Evolutionary conservation across 108 stramenopile genomes (phyloP), one percentile per base, ranked within the genome.

Genomic region (Cyclostephanos tholiformis): DNA sequence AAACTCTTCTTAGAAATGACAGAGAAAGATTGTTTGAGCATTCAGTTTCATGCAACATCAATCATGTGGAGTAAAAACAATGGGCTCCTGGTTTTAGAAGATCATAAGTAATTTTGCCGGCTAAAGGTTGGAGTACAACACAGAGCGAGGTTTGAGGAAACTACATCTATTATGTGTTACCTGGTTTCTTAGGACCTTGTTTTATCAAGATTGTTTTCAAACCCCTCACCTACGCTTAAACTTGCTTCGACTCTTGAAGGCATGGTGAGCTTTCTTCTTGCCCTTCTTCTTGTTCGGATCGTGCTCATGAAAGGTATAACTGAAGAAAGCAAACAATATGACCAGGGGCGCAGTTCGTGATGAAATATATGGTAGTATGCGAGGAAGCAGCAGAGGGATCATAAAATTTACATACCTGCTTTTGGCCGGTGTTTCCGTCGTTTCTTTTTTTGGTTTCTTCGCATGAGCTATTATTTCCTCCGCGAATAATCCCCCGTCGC

Each of bases 191-290:
- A 32, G 32, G 32, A 41, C 41, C 3, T 41, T 12, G 41, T 12
- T 12, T 7, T 41, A 41, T 41, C 7, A 41, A 3, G 41, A 41
- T 7, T 41, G 41, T 41, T 9, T 32, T 32, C 32, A 32, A 32
- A 32, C 49, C 6, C 52, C 8, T 0, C 52, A 79, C 50, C 86
- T 85, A 4, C 91, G 71, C 69, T 85, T 91, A 58, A 76, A 82
- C 63, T 92, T 92, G 66, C 75, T 83, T 82, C 83, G 87, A 17
- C 87, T 88, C 77, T 92, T 92, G 85, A 92, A 92, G 20, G 71
- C 84, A 69, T 89, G 86, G 41, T 77, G 76, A 19, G 75, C 67
- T 53, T 86, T 86, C 58, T 83, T 83, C 84, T 88, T 87, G 23
- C 41, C 53, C 65, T 69, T 86, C 80, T 82, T 85, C 38, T 85